A percentile compares a stretch with the other conserved stretches of the same genome.
phyloP scores from a whole-genome alignment of 768 basidiomycete genomes.

The Mycena albidolilacea region DNA sequence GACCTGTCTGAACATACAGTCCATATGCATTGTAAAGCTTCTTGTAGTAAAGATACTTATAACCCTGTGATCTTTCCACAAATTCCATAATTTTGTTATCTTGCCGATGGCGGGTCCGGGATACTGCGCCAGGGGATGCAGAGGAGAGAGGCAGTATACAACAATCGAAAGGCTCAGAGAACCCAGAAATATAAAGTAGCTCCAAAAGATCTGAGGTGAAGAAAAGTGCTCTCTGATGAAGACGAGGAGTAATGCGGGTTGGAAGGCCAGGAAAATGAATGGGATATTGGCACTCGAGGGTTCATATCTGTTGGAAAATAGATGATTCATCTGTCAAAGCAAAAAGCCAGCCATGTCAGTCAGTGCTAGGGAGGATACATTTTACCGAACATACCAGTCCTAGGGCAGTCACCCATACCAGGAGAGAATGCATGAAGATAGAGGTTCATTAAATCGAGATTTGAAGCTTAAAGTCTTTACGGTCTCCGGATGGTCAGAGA shows the following conservation, averaged over 20 bases:
- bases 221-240: conserved; percentile 5
- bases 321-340: conserved; percentile 21
- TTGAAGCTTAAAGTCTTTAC: too few species aligned
- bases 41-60: conserved; percentile 60
- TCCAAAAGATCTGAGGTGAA: not conserved
- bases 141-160: conserved; percentile 65
- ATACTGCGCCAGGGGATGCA: conserved; percentile 66
- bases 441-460: too few species aligned
- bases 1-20: conserved; percentile 70
- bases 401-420: not conserved
- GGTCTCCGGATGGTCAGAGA: too few species aligned
- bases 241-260: conserved; percentile 15
- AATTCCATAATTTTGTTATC: conserved; percentile 56
- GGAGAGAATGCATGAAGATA: not conserved
- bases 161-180: conserved; percentile 50
- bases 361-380: not conserved
- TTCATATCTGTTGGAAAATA: conserved; percentile 21
- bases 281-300: conserved; percentile 28
- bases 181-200: conserved; percentile 44
- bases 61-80: conserved; percentile 53
- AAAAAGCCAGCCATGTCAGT: not conserved
- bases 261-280: not conserved
- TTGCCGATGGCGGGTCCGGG: conserved; percentile 64
- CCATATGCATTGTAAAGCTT: conserved; percentile 71
- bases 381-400: conserved; percentile 9